Evolutionary conservation across 2,329 filamentous ascomycete species (phyloP).

Genomic region (Aspergillus cejpii): DNA sequence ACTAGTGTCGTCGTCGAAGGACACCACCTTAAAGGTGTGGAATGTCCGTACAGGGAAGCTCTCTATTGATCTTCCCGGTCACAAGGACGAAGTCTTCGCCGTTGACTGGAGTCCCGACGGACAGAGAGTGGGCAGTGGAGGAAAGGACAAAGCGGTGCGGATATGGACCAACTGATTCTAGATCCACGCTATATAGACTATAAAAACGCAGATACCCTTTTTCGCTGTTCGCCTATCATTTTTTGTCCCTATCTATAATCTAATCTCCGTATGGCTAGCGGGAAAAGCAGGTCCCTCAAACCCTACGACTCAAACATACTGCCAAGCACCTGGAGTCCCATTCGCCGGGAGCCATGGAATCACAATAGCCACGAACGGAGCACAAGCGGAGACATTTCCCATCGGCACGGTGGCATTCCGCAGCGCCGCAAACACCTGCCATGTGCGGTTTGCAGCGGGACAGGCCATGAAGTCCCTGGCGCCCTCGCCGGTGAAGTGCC

Average conservation of each 20-base stretch:
- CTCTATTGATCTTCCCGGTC: slow-evolving; percentile 74
- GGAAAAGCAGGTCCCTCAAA: too few relatives aligned
- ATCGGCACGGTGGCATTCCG: slow-evolving; percentile 37
- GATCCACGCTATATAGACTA: slow-evolving; percentile 1
- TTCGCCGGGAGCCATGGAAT: slow-evolving; percentile 21
- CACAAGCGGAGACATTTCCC: slow-evolving; percentile 34
- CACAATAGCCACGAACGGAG: slow-evolving; percentile 35
- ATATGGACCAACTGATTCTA: slow-evolving; percentile 56
- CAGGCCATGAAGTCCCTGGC: slow-evolving; percentile 43
- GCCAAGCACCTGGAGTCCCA: slow-evolving; percentile 34
- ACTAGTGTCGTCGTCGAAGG: slow-evolving; percentile 79
- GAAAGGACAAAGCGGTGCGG: slow-evolving; percentile 74
- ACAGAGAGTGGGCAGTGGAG: slow-evolving; percentile 79
- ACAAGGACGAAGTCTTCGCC: slow-evolving; percentile 88
- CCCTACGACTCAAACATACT: slow-evolving; percentile 32
- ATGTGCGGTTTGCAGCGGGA: slow-evolving; percentile 28
- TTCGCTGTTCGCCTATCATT: too few relatives aligned
- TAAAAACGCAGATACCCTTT: not conserved
- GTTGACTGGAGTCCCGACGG: slow-evolving; percentile 95
- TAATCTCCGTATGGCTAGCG: not conserved
- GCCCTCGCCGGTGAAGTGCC: slow-evolving; percentile 31
- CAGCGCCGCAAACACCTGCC: slow-evolving; percentile 41
- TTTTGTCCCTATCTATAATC: not conserved
- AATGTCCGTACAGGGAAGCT: slow-evolving; percentile 80
- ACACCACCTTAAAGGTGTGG: slow-evolving; percentile 93